phyloP scores from a whole-genome alignment of 108 stramenopile genomes.

The Seminavis robusta region DNA sequence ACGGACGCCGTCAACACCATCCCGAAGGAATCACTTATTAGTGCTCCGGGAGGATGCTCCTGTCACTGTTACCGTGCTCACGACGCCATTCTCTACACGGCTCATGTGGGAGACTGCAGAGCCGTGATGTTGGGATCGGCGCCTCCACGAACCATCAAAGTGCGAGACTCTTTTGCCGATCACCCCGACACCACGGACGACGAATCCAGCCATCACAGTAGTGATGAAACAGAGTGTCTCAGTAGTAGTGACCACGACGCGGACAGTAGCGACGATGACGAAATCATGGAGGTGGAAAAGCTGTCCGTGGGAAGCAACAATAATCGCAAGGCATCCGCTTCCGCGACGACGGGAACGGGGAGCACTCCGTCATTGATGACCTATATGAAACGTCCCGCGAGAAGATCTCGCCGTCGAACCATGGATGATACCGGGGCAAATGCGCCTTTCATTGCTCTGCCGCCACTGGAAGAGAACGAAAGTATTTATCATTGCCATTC shows the following conservation, averaged over 20 bases:
- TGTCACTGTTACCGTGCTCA: constrained; percentile 76
- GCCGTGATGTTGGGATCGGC: constrained; percentile 78
- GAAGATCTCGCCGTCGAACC: constrained; percentile 26
- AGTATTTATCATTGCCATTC: no score
- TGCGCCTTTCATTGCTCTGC: constrained; percentile 26
- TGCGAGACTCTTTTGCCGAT: constrained; percentile 36
- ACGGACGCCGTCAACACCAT: constrained; percentile 1
- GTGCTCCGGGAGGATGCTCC: constrained; percentile 54
- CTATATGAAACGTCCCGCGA: no score
- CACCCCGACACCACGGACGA: constrained; percentile 61
- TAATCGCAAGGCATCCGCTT: constrained; percentile 15
- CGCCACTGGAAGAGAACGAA: constrained; percentile 25
- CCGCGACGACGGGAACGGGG: constrained; percentile 5
- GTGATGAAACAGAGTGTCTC: constrained; percentile 70
- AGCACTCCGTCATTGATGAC: constrained; percentile 14
- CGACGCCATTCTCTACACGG: constrained; percentile 79
- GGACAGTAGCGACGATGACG: constrained; percentile 69
- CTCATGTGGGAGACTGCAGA: constrained; percentile 84
- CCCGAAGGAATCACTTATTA: constrained; percentile 41
- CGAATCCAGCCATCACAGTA: constrained; percentile 67
- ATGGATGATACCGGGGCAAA: constrained; percentile 22
- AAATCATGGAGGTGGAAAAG: constrained; percentile 12
- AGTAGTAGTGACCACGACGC: constrained; percentile 73
- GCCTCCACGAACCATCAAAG: constrained; percentile 79
- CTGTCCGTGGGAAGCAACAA: constrained; percentile 6